Conservation (phyloP, 2,329 filamentous ascomycete species). For the Aspergillus proliferans region DNA sequence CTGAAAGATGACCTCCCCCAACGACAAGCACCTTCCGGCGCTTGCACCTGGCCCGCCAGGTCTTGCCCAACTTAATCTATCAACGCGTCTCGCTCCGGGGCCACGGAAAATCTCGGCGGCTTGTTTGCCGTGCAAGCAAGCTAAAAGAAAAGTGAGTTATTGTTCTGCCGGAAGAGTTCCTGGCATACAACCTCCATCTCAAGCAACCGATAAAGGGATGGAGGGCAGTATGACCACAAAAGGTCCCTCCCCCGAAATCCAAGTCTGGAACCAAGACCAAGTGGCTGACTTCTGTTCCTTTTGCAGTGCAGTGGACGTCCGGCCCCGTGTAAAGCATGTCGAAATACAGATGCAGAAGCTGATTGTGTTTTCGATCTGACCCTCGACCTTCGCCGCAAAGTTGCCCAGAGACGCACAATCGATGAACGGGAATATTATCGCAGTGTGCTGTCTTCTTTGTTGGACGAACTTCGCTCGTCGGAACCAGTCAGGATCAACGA, state of each 20-base stretch:
- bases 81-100: constrained; percentile 19
- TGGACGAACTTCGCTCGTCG: constrained; percentile 23
- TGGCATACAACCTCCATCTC: not conserved
- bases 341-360: constrained; percentile 18
- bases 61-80: constrained; percentile 10
- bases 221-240: not conserved
- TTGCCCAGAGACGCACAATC: constrained; percentile 29
- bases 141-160: constrained; percentile 30
- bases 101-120: constrained; percentile 33
- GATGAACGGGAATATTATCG: constrained; percentile 30
- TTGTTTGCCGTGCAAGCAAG: constrained; percentile 29
- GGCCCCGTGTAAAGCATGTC: constrained; percentile 32
- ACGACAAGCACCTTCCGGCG: constrained; percentile 19
- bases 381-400: constrained; percentile 32
- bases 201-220: not conserved
- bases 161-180: not conserved
- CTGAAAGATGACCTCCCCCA: constrained; percentile 12
- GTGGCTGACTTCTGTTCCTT: constrained; percentile 4
- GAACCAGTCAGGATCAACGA: constrained; percentile 17
- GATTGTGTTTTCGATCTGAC: constrained; percentile 32
- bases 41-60: constrained; percentile 24
- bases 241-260: not conserved
- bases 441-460: constrained; percentile 23
- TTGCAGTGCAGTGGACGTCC: constrained; percentile 30
- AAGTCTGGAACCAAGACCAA: not conserved